These are phyloP conservation scores for Suillus discolor DNA, from an alignment of 768 basidiomycete genomes.

Conservation along the genomic window DNA sequence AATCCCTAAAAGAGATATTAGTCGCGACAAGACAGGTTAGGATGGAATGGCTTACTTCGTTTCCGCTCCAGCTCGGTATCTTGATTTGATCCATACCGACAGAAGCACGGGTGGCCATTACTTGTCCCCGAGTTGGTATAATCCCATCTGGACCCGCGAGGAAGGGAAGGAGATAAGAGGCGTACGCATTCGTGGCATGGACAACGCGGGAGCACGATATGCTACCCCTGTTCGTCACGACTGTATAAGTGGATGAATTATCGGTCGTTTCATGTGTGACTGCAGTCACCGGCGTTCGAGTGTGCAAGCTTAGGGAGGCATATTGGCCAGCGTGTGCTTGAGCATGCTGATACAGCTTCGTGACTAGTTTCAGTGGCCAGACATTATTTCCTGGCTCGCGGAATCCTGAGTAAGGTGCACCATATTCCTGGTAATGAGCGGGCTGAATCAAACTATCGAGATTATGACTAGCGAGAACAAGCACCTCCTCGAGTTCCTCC, in stretches of 20 bases:
- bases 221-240: constrained; percentile 68
- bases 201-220: constrained; percentile 66
- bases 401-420: constrained; percentile 52
- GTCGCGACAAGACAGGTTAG: not conserved
- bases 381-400: constrained; percentile 61
- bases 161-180: constrained; percentile 74
- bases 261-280: constrained; percentile 24
- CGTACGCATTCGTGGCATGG: constrained; percentile 88
- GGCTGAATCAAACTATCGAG: not conserved
- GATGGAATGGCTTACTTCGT: constrained; percentile 27
- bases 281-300: constrained; percentile 67
- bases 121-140: constrained; percentile 74
- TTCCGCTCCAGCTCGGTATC: constrained; percentile 48
- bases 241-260: constrained; percentile 23
- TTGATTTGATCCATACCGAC: constrained; percentile 43
- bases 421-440: constrained; percentile 24
- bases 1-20: constrained; percentile 36
- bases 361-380: constrained; percentile 84
- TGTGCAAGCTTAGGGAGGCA: constrained; percentile 61
- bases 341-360: constrained; percentile 56
- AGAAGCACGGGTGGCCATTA: constrained; percentile 48
- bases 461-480: constrained; percentile 11
- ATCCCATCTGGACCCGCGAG: constrained; percentile 52
- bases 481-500: constrained; percentile 51
- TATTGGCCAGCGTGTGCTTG: constrained; percentile 23